A percentile compares a stretch with the other conserved stretches of the same genome.
These are phyloP conservation scores for Neonectria sp. DNA, from an alignment of 2,329 filamentous ascomycete genomes.

Conservation along the genomic window DNA sequence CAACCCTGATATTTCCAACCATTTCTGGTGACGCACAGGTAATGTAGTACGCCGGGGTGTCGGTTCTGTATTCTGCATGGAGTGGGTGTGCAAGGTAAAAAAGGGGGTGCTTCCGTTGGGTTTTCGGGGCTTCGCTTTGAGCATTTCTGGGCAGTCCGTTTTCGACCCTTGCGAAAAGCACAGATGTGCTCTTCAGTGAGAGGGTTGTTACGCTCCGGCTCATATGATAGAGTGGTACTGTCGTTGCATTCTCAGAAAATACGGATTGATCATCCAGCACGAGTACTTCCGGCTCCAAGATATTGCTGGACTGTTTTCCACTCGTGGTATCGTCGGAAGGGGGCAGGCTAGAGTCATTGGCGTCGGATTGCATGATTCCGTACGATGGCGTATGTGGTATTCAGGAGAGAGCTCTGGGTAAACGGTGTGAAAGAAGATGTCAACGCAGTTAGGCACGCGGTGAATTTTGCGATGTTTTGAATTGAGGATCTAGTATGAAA, in stretches of 20 bases:
- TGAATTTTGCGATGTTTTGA: no score
- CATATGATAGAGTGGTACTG: conserved; percentile 30
- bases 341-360: no score
- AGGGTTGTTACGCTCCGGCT: conserved; percentile 19
- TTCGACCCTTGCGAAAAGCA: conserved; percentile 32
- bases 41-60: conserved; percentile 29
- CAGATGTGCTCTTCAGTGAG: conserved; percentile 22
- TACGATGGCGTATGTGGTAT: no score
- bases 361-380: no score
- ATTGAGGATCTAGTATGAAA: no score
- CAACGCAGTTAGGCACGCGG: no score
- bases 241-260: conserved; percentile 13
- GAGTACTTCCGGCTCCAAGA: neutral
- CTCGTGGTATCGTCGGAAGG: no score
- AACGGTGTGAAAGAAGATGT: no score
- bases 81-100: conserved; percentile 34
- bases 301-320: neutral
- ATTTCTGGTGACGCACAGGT: conserved; percentile 28
- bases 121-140: neutral
- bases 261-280: conserved; percentile 29
- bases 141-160: neutral
- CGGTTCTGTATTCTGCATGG: neutral
- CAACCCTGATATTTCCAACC: conserved; percentile 30
- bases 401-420: no score
- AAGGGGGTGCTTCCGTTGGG: conserved; percentile 9